phyloP scores from a whole-genome alignment of 1,139 yeast genomes.

The Magnusiomyces sp. region DNA sequence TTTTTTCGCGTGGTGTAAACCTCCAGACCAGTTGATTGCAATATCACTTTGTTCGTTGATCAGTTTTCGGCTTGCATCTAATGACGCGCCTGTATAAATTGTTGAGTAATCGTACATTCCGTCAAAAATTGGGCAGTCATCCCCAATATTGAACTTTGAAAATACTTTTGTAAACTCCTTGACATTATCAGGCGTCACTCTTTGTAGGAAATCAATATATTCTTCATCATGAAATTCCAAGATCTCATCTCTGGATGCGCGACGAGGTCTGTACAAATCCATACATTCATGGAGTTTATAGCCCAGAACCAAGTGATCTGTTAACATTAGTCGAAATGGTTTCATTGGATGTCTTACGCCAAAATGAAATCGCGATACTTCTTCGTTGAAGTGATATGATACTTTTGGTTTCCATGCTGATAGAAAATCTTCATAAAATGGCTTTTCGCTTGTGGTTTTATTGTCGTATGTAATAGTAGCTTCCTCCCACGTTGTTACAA shows the following conservation, averaged over 20 bases:
- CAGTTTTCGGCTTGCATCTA: slow-evolving; percentile 93
- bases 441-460: slow-evolving; percentile 50
- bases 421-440: slow-evolving; percentile 42
- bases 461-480: slow-evolving; percentile 35
- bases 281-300: slow-evolving; percentile 81
- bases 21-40: slow-evolving; percentile 96
- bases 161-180: slow-evolving; percentile 89
- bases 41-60: slow-evolving; percentile 91
- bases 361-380: slow-evolving; percentile 72
- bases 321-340: slow-evolving; percentile 89
- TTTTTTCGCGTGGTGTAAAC: slow-evolving; percentile 93
- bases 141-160: slow-evolving; percentile 91
- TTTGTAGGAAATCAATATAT: slow-evolving; percentile 83
- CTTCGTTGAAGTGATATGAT: slow-evolving; percentile 82
- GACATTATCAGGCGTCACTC: slow-evolving; percentile 91
- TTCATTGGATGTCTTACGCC: slow-evolving; percentile 97
- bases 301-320: slow-evolving; percentile 82
- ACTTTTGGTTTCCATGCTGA: slow-evolving; percentile 39
- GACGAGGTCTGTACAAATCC: slow-evolving; percentile 79
- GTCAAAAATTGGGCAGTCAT: slow-evolving; percentile 95
- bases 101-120: slow-evolving; percentile 94
- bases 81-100: slow-evolving; percentile 90
- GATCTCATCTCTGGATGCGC: slow-evolving; percentile 96
- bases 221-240: slow-evolving; percentile 98
- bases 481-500: slow-evolving; percentile 24